A percentile compares a stretch with the other conserved stretches of the same genome.
Evolutionary conservation across 2,329 filamentous ascomycete genomes (phyloP).

Genomic region (Mycosphaerella arachidis): DNA sequence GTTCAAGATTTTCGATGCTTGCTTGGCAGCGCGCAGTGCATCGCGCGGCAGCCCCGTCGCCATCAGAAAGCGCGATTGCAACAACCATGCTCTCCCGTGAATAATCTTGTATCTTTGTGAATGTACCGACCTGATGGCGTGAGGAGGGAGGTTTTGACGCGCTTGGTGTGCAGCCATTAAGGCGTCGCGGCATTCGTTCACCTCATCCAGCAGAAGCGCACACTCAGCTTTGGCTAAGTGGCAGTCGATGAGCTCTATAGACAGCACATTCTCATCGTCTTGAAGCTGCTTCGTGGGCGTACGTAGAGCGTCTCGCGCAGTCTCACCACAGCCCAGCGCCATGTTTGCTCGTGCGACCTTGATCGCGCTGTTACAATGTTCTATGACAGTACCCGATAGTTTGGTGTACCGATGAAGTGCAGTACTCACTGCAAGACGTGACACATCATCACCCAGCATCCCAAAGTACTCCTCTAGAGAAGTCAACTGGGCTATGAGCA

Average conservation of each 20-base stretch:
- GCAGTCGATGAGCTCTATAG: slow-evolving; percentile 44
- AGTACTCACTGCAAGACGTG: slow-evolving; percentile 12
- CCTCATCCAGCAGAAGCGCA: slow-evolving; percentile 19
- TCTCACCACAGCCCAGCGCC: slow-evolving; percentile 56
- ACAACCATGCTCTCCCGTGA: slow-evolving; percentile 28
- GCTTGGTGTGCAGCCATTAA: slow-evolving; percentile 18
- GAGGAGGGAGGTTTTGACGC: slow-evolving; percentile 14
- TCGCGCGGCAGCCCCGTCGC: slow-evolving; percentile 15
- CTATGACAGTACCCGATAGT: slow-evolving; percentile 11
- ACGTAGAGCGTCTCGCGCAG: slow-evolving; percentile 55
- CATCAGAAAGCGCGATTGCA: slow-evolving; percentile 23
- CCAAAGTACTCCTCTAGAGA: slow-evolving; percentile 54
- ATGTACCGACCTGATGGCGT: slow-evolving; percentile 17
- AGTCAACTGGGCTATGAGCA: slow-evolving; percentile 49
- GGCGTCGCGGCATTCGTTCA: slow-evolving; percentile 13
- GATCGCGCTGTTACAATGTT: slow-evolving; percentile 36
- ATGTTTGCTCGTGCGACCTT: slow-evolving; percentile 52
- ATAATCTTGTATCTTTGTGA: slow-evolving; percentile 22
- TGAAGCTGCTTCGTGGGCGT: slow-evolving; percentile 41
- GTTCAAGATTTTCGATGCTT: slow-evolving; percentile 25
- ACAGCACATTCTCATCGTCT: slow-evolving; percentile 29
- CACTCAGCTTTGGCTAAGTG: slow-evolving; percentile 22
- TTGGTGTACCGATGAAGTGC: slow-evolving; percentile 10
- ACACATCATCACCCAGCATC: slow-evolving; percentile 51
- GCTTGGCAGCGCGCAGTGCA: slow-evolving; percentile 28